These are phyloP conservation scores for Pestalotiopsis sp. DNA, from an alignment of 2,329 filamentous ascomycete genomes.

Conservation along the genomic window DNA sequence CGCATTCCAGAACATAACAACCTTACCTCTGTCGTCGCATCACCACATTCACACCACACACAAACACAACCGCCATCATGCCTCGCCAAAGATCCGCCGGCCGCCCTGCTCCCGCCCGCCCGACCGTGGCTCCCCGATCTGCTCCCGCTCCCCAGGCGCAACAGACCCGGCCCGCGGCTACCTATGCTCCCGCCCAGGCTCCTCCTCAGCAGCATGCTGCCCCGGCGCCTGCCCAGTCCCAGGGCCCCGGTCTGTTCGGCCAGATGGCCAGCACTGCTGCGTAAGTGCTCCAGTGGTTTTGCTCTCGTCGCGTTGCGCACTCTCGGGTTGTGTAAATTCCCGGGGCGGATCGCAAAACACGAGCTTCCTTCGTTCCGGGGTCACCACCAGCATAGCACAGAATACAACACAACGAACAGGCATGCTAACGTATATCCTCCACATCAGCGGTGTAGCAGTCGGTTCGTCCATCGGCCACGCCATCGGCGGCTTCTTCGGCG, in stretches of 20 bases:
- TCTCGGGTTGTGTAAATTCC: background rate
- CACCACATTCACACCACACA: slow-evolving; percentile 9
- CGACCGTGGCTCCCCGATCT: slow-evolving; percentile 63
- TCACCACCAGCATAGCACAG: background rate
- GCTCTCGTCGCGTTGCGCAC: background rate
- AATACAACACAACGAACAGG: background rate
- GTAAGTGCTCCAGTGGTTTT: slow-evolving; percentile 60
- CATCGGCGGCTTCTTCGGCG: slow-evolving; percentile 85
- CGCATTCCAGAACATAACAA: background rate
- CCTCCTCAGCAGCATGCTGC: slow-evolving; percentile 53
- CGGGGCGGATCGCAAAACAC: background rate
- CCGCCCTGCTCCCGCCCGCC: slow-evolving; percentile 60
- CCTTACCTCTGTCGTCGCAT: background rate
- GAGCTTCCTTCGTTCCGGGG: background rate
- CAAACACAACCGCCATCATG: slow-evolving; percentile 52
- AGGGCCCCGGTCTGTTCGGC: slow-evolving; percentile 85
- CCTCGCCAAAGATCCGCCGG: slow-evolving; percentile 76
- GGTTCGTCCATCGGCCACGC: slow-evolving; percentile 95
- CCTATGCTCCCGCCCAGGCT: slow-evolving; percentile 55
- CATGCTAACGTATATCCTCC: background rate
- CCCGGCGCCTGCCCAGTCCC: slow-evolving; percentile 53
- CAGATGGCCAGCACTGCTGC: slow-evolving; percentile 98
- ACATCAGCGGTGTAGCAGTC: slow-evolving; percentile 85
- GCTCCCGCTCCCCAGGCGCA: slow-evolving; percentile 54
- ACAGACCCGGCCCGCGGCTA: slow-evolving; percentile 72